Evolutionary conservation across 495 filamentous ascomycete species (phyloP), one percentile per base, ranked within the genome.

Genomic region (Xylaria scruposa): DNA sequence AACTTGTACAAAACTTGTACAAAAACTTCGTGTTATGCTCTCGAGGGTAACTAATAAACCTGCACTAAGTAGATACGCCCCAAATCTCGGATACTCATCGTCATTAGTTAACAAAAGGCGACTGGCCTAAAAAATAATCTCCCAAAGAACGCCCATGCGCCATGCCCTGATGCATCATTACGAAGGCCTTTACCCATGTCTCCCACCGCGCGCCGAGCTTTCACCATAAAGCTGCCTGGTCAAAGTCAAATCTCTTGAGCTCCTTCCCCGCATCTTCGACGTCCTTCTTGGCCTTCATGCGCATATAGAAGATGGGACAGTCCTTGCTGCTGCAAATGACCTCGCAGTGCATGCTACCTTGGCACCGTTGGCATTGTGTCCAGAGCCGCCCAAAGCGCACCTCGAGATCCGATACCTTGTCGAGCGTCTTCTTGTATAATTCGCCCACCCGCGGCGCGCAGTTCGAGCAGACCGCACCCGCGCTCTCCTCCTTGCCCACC

Each of bases 281-380:
- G 80, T 99, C 96, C 85, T 98, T 99, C 89, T 97, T 97, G 33
- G 94, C 95, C 85, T 99, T 99, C 96, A 99, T 99, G 5, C 96
- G 91, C 96, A 98, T 99, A 79, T 99, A 99, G 83, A 98, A 99
- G 73, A 99, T 99, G 4, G 96, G 96, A 78, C 96, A 99, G 83
- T 99, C 96, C 77, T 92, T 92, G 74, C 92, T 94, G 51, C 91
- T 93, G 85, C 96, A 99, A 74, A 99, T 98, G 29, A 99, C 96
- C 83, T 99, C 95, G 78, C 91, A 94, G 83, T 99, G 96, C 87
- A 99, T 90, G 79, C 94, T 97, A 17, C 95, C 96, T 83, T 99
- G 96, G 80, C 96, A 99, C 44, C 96, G 87, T 85, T 99, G 96
- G 81, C 96, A 99, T 83, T 99, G 96, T 29, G 96, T 99, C 96